A percentile compares a stretch with the other conserved stretches of the same genome.
Evolutionary conservation across 495 filamentous ascomycete genomes (phyloP).

Genomic region (Filosporella fistucella): DNA sequence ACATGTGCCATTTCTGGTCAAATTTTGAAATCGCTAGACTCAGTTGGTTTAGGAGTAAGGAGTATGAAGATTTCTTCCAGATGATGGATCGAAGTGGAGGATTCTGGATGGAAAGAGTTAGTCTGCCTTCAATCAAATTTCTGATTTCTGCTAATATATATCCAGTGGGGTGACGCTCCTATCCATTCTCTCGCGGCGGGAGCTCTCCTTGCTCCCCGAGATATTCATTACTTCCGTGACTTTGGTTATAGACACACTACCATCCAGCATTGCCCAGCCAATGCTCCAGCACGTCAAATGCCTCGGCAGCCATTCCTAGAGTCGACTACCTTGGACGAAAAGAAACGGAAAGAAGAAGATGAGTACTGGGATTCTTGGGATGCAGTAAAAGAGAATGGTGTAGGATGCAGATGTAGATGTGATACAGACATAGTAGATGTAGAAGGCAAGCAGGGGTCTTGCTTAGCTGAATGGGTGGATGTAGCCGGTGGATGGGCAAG

Average conservation of each 20-base stretch:
- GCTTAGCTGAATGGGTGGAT: slow-evolving; percentile 94
- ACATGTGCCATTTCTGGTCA: slow-evolving; percentile 99
- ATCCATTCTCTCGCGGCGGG: slow-evolving; percentile 98
- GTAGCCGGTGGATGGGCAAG: slow-evolving; percentile 92
- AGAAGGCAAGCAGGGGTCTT: slow-evolving; percentile 94
- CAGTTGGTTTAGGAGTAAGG: slow-evolving; percentile 92
- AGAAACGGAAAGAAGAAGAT: slow-evolving; percentile 87
- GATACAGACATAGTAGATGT: slow-evolving; percentile 99
- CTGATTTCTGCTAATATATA: slow-evolving; percentile 26
- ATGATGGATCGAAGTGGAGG: slow-evolving; percentile 98
- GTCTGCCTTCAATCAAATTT: slow-evolving; percentile 27
- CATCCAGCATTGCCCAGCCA: slow-evolving; percentile 97
- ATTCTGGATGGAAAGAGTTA: slow-evolving; percentile 97
- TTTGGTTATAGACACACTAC: slow-evolving; percentile 98
- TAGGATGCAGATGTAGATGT: slow-evolving; percentile 93
- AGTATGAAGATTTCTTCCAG: slow-evolving; percentile 97
- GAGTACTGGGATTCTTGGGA: slow-evolving; percentile 94
- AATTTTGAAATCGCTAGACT: slow-evolving; percentile 98
- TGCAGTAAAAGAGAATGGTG: slow-evolving; percentile 87
- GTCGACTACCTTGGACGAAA: slow-evolving; percentile 77
- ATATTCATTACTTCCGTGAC: slow-evolving; percentile 99
- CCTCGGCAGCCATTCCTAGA: slow-evolving; percentile 79
- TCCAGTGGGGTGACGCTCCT: slow-evolving; percentile 95
- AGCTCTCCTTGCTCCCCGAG: slow-evolving; percentile 70
- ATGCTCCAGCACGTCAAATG: slow-evolving; percentile 87